A percentile compares a stretch with the other conserved stretches of the same genome.
Conservation (phyloP, 1,139 yeast species). For the Hansenula sp. region DNA sequence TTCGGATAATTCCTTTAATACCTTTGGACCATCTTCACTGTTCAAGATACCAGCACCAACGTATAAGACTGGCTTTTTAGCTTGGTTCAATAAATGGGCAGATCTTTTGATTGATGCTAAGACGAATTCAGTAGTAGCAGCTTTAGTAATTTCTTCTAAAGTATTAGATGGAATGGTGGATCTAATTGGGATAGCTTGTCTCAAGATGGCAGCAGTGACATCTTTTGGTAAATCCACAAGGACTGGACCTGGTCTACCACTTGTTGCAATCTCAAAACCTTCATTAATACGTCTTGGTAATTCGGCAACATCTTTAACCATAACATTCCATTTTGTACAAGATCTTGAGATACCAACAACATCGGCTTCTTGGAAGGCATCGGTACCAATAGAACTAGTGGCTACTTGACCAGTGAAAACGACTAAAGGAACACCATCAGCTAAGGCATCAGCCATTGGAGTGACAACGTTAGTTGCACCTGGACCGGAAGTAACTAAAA, state of each 20-base stretch:
- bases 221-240: slow-evolving; percentile 97
- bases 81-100: slow-evolving; percentile 71
- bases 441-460: slow-evolving; percentile 95
- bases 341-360: slow-evolving; percentile 95
- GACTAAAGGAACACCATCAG: slow-evolving; percentile 96
- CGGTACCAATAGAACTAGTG: slow-evolving; percentile 93
- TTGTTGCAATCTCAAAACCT: slow-evolving; percentile 94
- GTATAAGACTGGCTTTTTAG: slow-evolving; percentile 84
- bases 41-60: slow-evolving; percentile 91
- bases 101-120: slow-evolving; percentile 72
- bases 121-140: slow-evolving; percentile 74
- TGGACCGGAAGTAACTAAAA: slow-evolving; percentile 95
- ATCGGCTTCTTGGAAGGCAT: slow-evolving; percentile 99
- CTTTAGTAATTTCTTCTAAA: slow-evolving; percentile 63
- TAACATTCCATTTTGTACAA: slow-evolving; percentile 98
- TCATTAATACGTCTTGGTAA: slow-evolving; percentile 94
- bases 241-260: slow-evolving; percentile 98
- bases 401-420: slow-evolving; percentile 99
- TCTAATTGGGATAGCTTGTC: slow-evolving; percentile 82
- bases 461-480: slow-evolving; percentile 98
- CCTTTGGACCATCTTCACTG: slow-evolving; percentile 74
- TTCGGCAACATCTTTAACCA: slow-evolving; percentile 94
- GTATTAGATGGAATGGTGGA: slow-evolving; percentile 83
- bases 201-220: slow-evolving; percentile 87
- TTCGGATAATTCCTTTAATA: slow-evolving; percentile 80